Percentiles rank a stretch among this genome's conserved stretches.
Conservation (phyloP, 441 rosid species). For the Adansonia madagascariensis region DNA sequence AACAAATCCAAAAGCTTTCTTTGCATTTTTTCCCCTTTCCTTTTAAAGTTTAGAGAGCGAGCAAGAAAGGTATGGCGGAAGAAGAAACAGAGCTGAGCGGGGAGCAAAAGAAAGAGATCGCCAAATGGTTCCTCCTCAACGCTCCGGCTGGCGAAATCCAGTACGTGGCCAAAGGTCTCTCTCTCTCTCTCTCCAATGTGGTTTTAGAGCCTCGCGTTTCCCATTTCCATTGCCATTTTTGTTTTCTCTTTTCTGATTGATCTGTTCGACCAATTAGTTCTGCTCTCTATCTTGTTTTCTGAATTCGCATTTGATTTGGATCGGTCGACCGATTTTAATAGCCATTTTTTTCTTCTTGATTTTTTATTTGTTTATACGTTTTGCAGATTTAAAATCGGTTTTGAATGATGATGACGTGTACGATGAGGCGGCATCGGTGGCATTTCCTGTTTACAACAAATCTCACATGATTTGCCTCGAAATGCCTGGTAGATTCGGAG, state of each 20-base stretch:
- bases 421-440: conserved; percentile 75
- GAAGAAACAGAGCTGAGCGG: conserved; percentile 61
- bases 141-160: conserved; percentile 97
- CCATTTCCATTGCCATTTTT: neutral
- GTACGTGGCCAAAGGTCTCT: conserved; percentile 70
- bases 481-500: conserved; percentile 66
- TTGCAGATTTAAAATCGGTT: conserved; percentile 77
- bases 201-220: neutral
- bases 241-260: conserved; percentile 18
- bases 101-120: conserved; percentile 91
- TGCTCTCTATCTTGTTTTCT: neutral
- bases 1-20: neutral
- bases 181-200: neutral
- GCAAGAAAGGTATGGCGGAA: conserved; percentile 51
- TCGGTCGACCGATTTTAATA: neutral
- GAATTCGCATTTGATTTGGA: conserved; percentile 17
- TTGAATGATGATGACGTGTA: conserved; percentile 67
- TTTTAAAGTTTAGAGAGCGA: conserved; percentile 3
- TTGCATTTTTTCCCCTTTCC: neutral
- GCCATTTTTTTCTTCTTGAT: neutral
- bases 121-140: conserved; percentile 97
- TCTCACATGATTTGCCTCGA: conserved; percentile 88
- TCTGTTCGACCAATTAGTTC: neutral
- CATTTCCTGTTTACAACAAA: conserved; percentile 84
- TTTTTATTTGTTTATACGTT: conserved; percentile 1